phyloP scores from a whole-genome alignment of 139 green algal genomes.

The Desmodesmus armatus region DNA sequence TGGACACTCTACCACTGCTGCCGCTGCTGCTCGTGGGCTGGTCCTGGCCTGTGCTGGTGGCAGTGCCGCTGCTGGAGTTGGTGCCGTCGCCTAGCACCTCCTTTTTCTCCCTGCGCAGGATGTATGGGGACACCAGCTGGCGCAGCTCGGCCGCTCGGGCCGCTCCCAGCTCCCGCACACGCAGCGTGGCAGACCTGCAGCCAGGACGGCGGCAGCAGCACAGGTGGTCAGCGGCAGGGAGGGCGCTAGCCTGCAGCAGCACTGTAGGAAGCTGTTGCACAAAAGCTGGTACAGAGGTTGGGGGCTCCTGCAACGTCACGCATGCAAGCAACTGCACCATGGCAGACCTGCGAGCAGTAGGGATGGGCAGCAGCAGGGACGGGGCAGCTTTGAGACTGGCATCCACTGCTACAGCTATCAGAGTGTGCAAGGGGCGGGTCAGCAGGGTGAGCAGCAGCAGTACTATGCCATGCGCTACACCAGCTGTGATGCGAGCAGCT shows the following conservation, averaged over 20 bases:
- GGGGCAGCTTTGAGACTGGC: no score
- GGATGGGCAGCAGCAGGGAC: no score
- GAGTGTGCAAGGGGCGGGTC: no score
- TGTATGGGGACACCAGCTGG: slow-evolving; percentile 75
- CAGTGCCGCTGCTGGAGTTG: neutral
- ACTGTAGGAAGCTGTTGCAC: no score
- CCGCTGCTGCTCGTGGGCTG: slow-evolving; percentile 5
- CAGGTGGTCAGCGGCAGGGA: neutral
- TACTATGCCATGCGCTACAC: neutral
- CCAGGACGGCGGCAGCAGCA: neutral
- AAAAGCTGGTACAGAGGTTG: no score
- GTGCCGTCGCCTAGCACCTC: slow-evolving; percentile 67
- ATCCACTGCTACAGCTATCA: no score
- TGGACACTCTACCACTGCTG: neutral
- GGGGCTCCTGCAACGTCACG: no score
- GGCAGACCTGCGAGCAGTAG: no score
- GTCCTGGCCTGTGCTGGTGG: neutral
- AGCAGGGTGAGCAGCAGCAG: neutral
- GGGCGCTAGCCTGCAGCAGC: no score
- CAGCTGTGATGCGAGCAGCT: no score
- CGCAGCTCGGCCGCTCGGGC: slow-evolving; percentile 73
- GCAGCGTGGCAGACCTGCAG: slow-evolving; percentile 46
- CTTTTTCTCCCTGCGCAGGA: slow-evolving; percentile 93
- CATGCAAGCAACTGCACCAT: no score
- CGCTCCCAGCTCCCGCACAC: slow-evolving; percentile 68